Conservation (phyloP, 2,329 filamentous ascomycete species). For the Fusarium acutatum region DNA sequence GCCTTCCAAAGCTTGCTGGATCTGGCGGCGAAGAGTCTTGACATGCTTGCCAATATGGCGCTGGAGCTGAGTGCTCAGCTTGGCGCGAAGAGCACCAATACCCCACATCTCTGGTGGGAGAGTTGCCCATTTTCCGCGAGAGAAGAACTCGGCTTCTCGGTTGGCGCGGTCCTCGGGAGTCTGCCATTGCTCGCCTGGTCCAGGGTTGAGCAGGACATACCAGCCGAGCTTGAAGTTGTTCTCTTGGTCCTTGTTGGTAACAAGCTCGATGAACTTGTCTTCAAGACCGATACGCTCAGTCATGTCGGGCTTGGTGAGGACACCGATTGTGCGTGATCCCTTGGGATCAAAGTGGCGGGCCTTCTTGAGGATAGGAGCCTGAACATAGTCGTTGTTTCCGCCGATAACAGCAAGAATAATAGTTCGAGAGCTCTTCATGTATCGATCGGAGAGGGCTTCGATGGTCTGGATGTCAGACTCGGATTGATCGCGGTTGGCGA, state of each 20-base stretch:
- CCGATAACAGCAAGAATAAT: slow-evolving; percentile 65
- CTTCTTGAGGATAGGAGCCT: slow-evolving; percentile 61
- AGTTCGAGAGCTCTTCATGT: slow-evolving; percentile 64
- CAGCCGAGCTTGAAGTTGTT: slow-evolving; percentile 62
- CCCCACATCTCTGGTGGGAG: slow-evolving; percentile 59
- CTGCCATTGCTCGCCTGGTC: slow-evolving; percentile 56
- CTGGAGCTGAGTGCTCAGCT: slow-evolving; percentile 60
- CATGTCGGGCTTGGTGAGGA: slow-evolving; percentile 62
- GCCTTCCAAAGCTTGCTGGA: slow-evolving; percentile 58
- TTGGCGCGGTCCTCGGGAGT: slow-evolving; percentile 52
- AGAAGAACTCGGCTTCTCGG: slow-evolving; percentile 59
- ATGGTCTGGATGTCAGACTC: slow-evolving; percentile 62
- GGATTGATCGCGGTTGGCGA: slow-evolving; percentile 62
- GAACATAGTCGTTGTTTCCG: slow-evolving; percentile 64
- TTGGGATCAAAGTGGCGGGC: slow-evolving; percentile 60
- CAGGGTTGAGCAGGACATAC: slow-evolving; percentile 61
- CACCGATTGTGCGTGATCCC: slow-evolving; percentile 60
- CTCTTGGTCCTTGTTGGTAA: slow-evolving; percentile 59
- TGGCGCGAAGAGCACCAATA: slow-evolving; percentile 55
- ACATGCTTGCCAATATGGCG: slow-evolving; percentile 62
- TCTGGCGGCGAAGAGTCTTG: slow-evolving; percentile 59
- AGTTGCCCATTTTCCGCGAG: slow-evolving; percentile 57
- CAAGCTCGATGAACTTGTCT: slow-evolving; percentile 63
- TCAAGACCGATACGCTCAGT: slow-evolving; percentile 62
- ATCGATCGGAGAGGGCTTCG: slow-evolving; percentile 59